These are phyloP conservation scores for Clarkia xantiana DNA, from an alignment of 345 rosid species.

Conservation along the genomic window DNA sequence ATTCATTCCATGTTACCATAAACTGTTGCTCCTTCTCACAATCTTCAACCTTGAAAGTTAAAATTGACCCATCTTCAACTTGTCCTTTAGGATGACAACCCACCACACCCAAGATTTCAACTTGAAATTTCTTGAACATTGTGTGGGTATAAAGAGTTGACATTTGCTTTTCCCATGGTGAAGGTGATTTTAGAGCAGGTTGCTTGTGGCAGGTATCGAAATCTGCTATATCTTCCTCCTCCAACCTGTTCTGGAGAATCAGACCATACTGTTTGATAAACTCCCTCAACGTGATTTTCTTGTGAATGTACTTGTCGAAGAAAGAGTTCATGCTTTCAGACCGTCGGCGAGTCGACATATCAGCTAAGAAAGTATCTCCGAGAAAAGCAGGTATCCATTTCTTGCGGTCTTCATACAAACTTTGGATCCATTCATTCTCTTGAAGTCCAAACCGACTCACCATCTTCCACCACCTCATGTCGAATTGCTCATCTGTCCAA, in stretches of 20 bases:
- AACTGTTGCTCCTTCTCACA: conserved; percentile 35
- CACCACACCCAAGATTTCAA: conserved; percentile 43
- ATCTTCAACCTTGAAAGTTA: conserved; percentile 35
- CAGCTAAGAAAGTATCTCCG: conserved; percentile 31
- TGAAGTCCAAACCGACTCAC: conserved; percentile 35
- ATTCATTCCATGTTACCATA: conserved; percentile 36
- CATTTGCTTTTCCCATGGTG: conserved; percentile 47
- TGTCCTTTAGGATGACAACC: conserved; percentile 44
- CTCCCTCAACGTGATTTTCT: conserved; percentile 38
- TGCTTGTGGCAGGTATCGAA: conserved; percentile 46
- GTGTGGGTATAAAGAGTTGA: conserved; percentile 37
- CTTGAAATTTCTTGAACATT: conserved; percentile 41
- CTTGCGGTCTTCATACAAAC: conserved; percentile 34
- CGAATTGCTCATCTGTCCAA: conserved; percentile 39
- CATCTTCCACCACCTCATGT: conserved; percentile 48
- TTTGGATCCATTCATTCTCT: conserved; percentile 29
- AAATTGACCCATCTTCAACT: conserved; percentile 19
- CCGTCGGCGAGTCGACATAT: conserved; percentile 33
- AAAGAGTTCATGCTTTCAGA: conserved; percentile 37
- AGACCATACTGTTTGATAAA: conserved; percentile 36
- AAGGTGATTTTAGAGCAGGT: conserved; percentile 44
- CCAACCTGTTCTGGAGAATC: conserved; percentile 32
- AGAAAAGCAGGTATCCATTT: conserved; percentile 39
- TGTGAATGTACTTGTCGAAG: conserved; percentile 47
- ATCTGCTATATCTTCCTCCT: conserved; percentile 49